Evolutionary conservation across 2,329 filamentous ascomycete species (phyloP).

Genomic region (Penicillium sp.): DNA sequence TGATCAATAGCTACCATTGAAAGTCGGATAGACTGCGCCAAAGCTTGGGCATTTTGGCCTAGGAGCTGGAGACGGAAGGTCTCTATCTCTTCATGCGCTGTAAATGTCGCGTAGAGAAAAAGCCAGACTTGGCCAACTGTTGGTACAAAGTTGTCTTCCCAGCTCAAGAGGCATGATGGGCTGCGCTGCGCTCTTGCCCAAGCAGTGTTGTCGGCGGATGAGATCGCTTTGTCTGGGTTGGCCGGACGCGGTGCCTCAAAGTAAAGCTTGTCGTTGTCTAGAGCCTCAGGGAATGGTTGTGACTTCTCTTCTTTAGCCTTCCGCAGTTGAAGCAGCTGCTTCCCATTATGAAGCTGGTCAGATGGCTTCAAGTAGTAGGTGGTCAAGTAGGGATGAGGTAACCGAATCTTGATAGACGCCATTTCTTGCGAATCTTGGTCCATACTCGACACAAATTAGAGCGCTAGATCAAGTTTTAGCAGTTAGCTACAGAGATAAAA

Average conservation of each 20-base stretch:
- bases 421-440: background rate
- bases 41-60: slow-evolving; percentile 32
- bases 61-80: slow-evolving; percentile 44
- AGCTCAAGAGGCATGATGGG: slow-evolving; percentile 41
- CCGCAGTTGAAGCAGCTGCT: slow-evolving; percentile 18
- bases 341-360: slow-evolving; percentile 27
- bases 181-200: slow-evolving; percentile 49
- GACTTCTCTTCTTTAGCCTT: slow-evolving; percentile 28
- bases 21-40: slow-evolving; percentile 41
- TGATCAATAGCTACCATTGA: slow-evolving; percentile 27
- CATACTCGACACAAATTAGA: background rate
- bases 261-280: slow-evolving; percentile 40
- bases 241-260: slow-evolving; percentile 34
- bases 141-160: slow-evolving; percentile 36
- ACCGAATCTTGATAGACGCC: slow-evolving; percentile 16
- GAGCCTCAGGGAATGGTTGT: slow-evolving; percentile 33
- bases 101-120: slow-evolving; percentile 47
- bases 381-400: slow-evolving; percentile 50
- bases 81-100: slow-evolving; percentile 44
- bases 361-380: slow-evolving; percentile 30
- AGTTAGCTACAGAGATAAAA: background rate
- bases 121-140: slow-evolving; percentile 49
- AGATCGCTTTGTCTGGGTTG: slow-evolving; percentile 3
- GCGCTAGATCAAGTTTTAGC: background rate
- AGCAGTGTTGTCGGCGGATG: slow-evolving; percentile 26